A percentile compares a stretch with the other conserved stretches of the same genome.
These are phyloP conservation scores for Cladosporium sp. DNA, from an alignment of 2,329 filamentous ascomycete species.

Conservation along the genomic window DNA sequence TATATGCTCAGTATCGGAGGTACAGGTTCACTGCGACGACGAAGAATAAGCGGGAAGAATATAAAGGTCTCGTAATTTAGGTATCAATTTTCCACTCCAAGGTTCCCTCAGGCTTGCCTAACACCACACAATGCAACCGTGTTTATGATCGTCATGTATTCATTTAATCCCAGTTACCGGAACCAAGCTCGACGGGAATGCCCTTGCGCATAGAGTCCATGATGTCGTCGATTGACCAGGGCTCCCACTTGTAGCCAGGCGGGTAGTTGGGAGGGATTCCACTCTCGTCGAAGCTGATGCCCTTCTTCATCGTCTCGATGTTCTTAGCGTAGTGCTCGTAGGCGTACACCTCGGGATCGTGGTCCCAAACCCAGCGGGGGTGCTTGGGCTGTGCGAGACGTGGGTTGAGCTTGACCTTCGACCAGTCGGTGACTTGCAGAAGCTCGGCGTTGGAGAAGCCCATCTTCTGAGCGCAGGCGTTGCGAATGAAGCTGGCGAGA, in stretches of 20 bases:
- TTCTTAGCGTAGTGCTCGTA: constrained; percentile 42
- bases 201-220: constrained; percentile 36
- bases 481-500: constrained; percentile 40
- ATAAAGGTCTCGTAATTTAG: not conserved
- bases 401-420: constrained; percentile 44
- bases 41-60: not conserved
- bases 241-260: constrained; percentile 30
- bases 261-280: constrained; percentile 43
- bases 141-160: not conserved
- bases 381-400: constrained; percentile 41
- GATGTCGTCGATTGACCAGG: constrained; percentile 42
- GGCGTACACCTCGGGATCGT: constrained; percentile 44
- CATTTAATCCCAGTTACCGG: constrained; percentile 27
- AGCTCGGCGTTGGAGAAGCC: constrained; percentile 46
- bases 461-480: constrained; percentile 47
- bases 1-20: too few relatives aligned
- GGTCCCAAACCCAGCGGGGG: constrained; percentile 44
- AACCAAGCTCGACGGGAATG: constrained; percentile 32
- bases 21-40: too few relatives aligned
- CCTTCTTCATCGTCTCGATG: constrained; percentile 39
- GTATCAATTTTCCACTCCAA: not conserved
- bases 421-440: constrained; percentile 47
- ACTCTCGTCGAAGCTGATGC: constrained; percentile 41
- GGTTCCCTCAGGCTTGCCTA: not conserved
- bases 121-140: not conserved